Conservation (phyloP, 176 grass and related monocot genomes). For the Ananas comosus region DNA sequence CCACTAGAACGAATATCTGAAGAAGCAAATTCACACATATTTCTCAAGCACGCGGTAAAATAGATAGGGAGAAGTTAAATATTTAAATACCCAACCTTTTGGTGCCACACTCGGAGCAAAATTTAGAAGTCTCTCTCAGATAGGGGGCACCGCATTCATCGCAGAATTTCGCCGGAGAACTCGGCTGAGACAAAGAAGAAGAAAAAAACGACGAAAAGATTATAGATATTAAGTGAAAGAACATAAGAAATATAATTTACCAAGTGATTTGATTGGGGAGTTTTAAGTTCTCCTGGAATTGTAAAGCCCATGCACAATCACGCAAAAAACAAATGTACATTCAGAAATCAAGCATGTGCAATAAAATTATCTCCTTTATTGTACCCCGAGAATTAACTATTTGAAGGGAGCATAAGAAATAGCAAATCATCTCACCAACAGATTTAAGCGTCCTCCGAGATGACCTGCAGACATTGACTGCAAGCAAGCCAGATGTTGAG, state of each 20-base stretch:
- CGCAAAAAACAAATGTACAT: no score
- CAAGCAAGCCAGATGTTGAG: slow-evolving; percentile 49
- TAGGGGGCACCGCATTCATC: slow-evolving; percentile 83
- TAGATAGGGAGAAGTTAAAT: background rate
- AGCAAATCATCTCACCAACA: slow-evolving; percentile 49
- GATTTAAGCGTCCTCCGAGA: slow-evolving; percentile 52
- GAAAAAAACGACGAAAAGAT: background rate
- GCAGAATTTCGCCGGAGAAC: slow-evolving; percentile 76
- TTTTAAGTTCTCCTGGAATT: no score
- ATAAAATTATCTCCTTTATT: no score
- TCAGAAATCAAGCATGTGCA: no score
- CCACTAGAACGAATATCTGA: no score
- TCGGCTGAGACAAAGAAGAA: slow-evolving; percentile 36
- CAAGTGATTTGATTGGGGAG: background rate
- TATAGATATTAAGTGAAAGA: background rate
- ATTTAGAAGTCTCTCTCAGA: slow-evolving; percentile 80
- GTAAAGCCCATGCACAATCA: no score
- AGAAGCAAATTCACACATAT: background rate
- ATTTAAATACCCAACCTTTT: slow-evolving; percentile 69
- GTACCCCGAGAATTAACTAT: background rate
- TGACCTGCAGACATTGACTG: slow-evolving; percentile 35
- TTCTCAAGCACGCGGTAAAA: background rate
- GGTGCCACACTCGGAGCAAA: slow-evolving; percentile 87
- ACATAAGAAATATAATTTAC: background rate
- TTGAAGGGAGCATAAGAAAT: background rate